Base-by-base conservation (phyloP, 179 eudicot species). In the Gypsophila paniculata region DNA sequence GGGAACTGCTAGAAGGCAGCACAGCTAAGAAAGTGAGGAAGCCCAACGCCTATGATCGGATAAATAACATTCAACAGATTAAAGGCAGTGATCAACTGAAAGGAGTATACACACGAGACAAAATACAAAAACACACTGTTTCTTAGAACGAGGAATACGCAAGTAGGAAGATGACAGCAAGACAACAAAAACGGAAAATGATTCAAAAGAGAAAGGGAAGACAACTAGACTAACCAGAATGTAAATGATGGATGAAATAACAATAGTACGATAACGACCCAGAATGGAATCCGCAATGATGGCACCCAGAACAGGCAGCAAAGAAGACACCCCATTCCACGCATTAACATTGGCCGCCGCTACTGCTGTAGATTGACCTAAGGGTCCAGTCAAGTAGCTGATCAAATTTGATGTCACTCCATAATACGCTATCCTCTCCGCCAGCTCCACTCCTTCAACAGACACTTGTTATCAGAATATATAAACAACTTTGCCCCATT, bases 311-410 rank as follows among this genome's bases (percentile, higher is more conserved):
- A 88, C 73, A 21, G 92, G 89, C 61, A 86, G 82, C 61, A 88
- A 75, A 15, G 79, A 75, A 72, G 80, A 68, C 38, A 79, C 64
- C 15, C 92, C 92, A 38, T 67, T 70, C 92, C 92, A 88, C 17
- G 83, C 84, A 23, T 86, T 88, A 44, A 86, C 85, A 73, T 82
- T 86, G 19, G 79, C 82, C 0, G 92, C 92, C 4, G 88, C 92
- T 4, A 73, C 48, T 0, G 88, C 90, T 25, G 86, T 88, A 11
- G 92, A 82, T 72, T 81, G 84, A 22, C 88, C 82, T 65, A 84
- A 76, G 0, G 83, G 86, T 54, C 86, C 89, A 44, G 89, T 83
- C 78, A 87, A 71, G 67, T 84, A 87, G 71, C 70, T 86, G 42
- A 85, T 84, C 68, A 86, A 76, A 68, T 86, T 88, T 0, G 88